phyloP scores from a whole-genome alignment of 2,329 filamentous ascomycete genomes.

The Venturia oleaginea region DNA sequence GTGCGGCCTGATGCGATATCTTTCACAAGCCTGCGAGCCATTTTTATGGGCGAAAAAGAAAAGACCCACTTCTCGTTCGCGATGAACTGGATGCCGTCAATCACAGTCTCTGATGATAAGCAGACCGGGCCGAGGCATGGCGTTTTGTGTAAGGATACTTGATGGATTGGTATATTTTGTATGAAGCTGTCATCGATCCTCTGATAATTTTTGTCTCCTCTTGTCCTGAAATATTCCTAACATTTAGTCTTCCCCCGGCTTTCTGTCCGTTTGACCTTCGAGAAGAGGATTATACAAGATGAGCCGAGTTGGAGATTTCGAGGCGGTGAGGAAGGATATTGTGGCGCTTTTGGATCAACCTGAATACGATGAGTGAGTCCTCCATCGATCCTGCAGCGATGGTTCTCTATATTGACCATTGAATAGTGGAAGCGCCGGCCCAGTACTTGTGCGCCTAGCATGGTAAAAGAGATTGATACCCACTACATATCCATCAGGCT shows the following conservation, averaged over 20 bases:
- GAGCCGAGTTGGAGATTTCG: slow-evolving; percentile 23
- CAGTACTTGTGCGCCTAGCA: slow-evolving; percentile 54
- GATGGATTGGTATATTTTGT: neutral
- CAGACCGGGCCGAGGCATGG: slow-evolving; percentile 4
- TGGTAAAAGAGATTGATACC: slow-evolving; percentile 36
- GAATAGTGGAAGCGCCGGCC: slow-evolving; percentile 46
- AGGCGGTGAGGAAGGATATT: slow-evolving; percentile 47
- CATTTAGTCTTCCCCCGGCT: neutral
- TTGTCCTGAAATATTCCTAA: neutral
- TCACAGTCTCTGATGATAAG: neutral
- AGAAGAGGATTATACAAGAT: neutral
- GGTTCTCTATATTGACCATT: neutral
- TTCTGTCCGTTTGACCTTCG: neutral
- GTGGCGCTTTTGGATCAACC: slow-evolving; percentile 47
- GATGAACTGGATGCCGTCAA: neutral
- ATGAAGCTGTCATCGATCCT: neutral
- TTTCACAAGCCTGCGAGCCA: neutral
- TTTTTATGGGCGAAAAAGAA: neutral
- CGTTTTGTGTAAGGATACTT: neutral
- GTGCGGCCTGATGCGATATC: neutral
- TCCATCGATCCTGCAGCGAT: neutral
- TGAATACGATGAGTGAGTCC: slow-evolving; percentile 46
- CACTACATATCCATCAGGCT: neutral
- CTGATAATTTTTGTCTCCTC: neutral
- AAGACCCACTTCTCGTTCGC: slow-evolving; percentile 1